Base-by-base conservation (phyloP, 495 filamentous ascomycete species). In the Usnea hakonensis region DNA sequence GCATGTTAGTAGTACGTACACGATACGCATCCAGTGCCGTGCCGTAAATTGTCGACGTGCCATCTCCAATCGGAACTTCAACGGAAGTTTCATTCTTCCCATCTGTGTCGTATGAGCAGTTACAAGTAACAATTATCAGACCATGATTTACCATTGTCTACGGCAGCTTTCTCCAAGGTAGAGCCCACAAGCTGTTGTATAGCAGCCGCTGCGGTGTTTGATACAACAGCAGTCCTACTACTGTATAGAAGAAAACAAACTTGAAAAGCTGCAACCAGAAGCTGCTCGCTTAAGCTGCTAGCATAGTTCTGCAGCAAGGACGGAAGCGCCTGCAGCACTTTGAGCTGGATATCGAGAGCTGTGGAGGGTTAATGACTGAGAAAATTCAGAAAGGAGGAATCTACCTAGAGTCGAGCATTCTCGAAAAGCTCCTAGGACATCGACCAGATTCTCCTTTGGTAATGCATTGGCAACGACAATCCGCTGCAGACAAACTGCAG, bases 261-360 rank as follows among this genome's bases (percentile, higher is more conserved):
- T 70, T 95, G 88, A 65, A 98, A 78, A 4, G 88, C 85, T 32
- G 82, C 88, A 37, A 86, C 87, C 41, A 97, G 79, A 19, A 96
- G 79, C 56, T 92, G 87, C 4, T 88, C 90, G 57, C 85, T 85
- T 33, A 98, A 74, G 48, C 92, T 87, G 60, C 82, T 81, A 0
- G 90, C 85, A 75, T 97, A 97, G 71, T 94, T 94, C 65, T 97
- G 91, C 10, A 97, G 76, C 41, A 98, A 70, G 2, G 91, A 88
- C n/a, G 95, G 94, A 36, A 98, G 76, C 0, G 91, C 89, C 71
- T 98, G 94, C 21, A 98, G 78, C 35, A 97, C 95, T 74, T 97
- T 98, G 56, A 98, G 82, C 68, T 98, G 94, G 3, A 97, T 87
- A 72, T 98, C 95, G 55, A 95, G 82, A 37, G 87, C 91, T 52